Percentiles rank a stretch among this genome's conserved stretches.
These are phyloP conservation scores for Staphylotrichum tortipilum DNA, from an alignment of 495 filamentous ascomycete species.

Conservation along the genomic window DNA sequence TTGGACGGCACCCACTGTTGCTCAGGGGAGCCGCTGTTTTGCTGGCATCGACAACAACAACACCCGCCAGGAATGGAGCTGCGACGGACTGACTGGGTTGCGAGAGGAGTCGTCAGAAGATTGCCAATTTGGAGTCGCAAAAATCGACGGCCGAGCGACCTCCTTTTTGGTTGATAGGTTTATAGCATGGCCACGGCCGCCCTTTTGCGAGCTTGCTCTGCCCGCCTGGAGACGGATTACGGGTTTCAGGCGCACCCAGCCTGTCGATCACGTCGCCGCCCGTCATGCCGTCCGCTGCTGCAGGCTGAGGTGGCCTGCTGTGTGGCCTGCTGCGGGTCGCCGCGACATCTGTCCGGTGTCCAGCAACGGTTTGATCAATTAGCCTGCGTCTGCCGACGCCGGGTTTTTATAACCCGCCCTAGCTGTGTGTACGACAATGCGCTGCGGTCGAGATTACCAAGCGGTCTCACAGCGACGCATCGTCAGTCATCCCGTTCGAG, in stretches of 20 bases:
- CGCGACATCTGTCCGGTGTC: neutral
- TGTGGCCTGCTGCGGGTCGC: no score
- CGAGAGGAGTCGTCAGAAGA: neutral
- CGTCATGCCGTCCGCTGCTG: constrained; percentile 2
- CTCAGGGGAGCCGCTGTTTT: neutral
- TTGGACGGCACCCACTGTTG: neutral
- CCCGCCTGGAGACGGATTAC: no score
- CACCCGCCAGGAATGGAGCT: neutral
- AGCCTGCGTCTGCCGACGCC: neutral
- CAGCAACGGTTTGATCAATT: neutral
- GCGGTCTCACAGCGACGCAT: no score
- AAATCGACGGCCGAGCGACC: neutral
- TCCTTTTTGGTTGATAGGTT: neutral
- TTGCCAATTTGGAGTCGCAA: neutral
- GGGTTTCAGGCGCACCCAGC: constrained; percentile 3
- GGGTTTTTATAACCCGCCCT: no score
- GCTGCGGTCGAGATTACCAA: no score
- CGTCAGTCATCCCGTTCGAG: no score
- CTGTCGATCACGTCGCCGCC: constrained; percentile 4
- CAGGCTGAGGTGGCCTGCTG: no score
- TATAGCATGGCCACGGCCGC: neutral
- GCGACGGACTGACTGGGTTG: neutral
- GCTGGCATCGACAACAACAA: neutral
- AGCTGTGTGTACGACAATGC: no score
- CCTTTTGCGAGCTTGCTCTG: neutral